Evolutionary conservation across 2,329 filamentous ascomycete species (phyloP).

Genomic region (Diplodia scrobiculata): DNA sequence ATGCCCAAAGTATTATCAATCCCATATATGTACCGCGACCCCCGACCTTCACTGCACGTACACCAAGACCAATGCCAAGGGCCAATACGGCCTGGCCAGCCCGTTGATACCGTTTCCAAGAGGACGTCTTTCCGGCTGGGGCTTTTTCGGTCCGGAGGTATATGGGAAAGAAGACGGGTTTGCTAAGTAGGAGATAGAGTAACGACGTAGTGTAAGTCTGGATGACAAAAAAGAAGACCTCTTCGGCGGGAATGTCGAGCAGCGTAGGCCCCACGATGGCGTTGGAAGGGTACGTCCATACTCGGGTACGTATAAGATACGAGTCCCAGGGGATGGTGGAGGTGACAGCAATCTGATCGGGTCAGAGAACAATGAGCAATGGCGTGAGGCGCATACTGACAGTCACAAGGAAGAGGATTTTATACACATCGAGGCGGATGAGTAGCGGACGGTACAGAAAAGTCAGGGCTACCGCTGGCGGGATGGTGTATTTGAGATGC

Average conservation of each 20-base stretch:
- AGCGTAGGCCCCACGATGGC: slow-evolving; percentile 65
- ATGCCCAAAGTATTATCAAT: slow-evolving; percentile 69
- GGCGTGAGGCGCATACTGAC: slow-evolving; percentile 36
- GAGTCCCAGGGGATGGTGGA: slow-evolving; percentile 77
- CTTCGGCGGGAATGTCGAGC: slow-evolving; percentile 68
- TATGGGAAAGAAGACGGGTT: slow-evolving; percentile 60
- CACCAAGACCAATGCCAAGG: slow-evolving; percentile 51
- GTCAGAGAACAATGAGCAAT: slow-evolving; percentile 34
- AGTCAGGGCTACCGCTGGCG: slow-evolving; percentile 62
- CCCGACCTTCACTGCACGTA: slow-evolving; percentile 52
- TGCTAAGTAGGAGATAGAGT: slow-evolving; percentile 68
- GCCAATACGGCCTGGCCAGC: slow-evolving; percentile 51
- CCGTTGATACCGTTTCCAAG: slow-evolving; percentile 43
- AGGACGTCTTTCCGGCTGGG: neutral
- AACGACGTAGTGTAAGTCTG: slow-evolving; percentile 74
- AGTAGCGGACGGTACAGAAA: slow-evolving; percentile 63
- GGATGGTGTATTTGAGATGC: slow-evolving; percentile 68
- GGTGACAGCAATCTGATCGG: slow-evolving; percentile 59
- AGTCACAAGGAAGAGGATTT: slow-evolving; percentile 61
- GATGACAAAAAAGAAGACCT: slow-evolving; percentile 75
- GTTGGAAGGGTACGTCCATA: slow-evolving; percentile 71
- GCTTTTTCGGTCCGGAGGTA: slow-evolving; percentile 51
- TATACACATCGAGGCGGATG: slow-evolving; percentile 64
- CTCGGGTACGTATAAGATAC: slow-evolving; percentile 66
- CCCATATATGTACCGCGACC: slow-evolving; percentile 66